Evolutionary conservation across 2,329 filamentous ascomycete species (phyloP), one percentile per base, ranked within the genome.

Genomic region (Chrysoporthe austroafricana): DNA sequence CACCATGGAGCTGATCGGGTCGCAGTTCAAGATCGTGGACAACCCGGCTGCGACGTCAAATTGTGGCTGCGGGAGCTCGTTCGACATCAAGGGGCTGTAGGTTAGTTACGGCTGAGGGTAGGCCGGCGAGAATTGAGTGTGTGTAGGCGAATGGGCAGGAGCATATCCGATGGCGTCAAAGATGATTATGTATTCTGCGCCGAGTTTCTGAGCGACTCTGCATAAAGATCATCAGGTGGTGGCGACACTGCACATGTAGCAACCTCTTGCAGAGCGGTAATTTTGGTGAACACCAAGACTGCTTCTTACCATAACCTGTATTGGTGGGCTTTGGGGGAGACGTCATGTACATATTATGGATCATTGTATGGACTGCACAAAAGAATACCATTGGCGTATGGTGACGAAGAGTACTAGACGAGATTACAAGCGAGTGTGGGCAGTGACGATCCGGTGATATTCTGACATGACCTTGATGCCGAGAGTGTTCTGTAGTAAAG

Each of bases 1-100:
- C 76, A 97, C 94, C 0, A 96, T 92, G 86, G 96, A 98, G 82
- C 83, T 99, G 80, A 97, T 97, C 76, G 84, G 84, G 13, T 86
- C 84, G 1, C 94, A 98, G 81, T 99, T 99, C 80, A 97, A 97
- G 84, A 94, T 99, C 75, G 90, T 93, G 69, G 94, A 97, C 74
- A 99, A 98, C 76, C 96, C 96, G 0, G 84, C 89, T 52, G 96
- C 96, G 4, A 93, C 91, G 67, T 98, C 94, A 79, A 97, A 92
- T 78, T 99, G 96, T 82, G 96, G 96, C 1, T 99, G 96, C 79
- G 96, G 96, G 8, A 97, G 95, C 18, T 98, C 95, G 77, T 99
- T 99, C 79, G 96, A 98, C 80, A 93, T 98, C 72, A 93, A 94
- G 77, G 54, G 54, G 2, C 14, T 57, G 32, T 57, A 57, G 18